Evolutionary conservation across 768 basidiomycete genomes (phyloP).

Genomic region (Tylopilus plumbeoviolaceoides): DNA sequence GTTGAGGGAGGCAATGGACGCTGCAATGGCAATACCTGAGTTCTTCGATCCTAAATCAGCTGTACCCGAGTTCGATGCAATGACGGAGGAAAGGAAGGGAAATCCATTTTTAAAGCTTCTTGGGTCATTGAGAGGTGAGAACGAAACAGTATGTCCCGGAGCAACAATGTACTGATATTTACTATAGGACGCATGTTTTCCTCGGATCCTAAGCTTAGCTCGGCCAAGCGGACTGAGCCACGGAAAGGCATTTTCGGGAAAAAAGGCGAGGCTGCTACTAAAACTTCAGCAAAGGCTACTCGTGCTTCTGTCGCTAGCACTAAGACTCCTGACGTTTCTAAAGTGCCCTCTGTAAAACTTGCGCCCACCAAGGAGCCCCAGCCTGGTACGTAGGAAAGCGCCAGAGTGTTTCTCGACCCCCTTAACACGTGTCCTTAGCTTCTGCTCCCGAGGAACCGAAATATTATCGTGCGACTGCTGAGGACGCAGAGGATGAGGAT

Average conservation of each 20-base stretch:
- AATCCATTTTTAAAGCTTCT: constrained; percentile 80
- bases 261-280: constrained; percentile 13
- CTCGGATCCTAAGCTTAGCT: constrained; percentile 41
- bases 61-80: constrained; percentile 41
- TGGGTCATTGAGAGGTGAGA: constrained; percentile 65
- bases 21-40: constrained; percentile 51
- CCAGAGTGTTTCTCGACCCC: background rate
- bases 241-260: constrained; percentile 25
- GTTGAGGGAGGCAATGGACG: constrained; percentile 70
- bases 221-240: constrained; percentile 33
- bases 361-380: constrained; percentile 10
- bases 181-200: constrained; percentile 61
- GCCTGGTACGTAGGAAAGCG: constrained; percentile 9
- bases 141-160: background rate
- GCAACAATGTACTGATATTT: background rate
- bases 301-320: constrained; percentile 1
- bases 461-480: constrained; percentile 46
- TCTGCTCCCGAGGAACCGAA: constrained; percentile 30
- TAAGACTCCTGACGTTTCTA: constrained; percentile 11
- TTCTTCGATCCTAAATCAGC: constrained; percentile 50
- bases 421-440: constrained; percentile 8
- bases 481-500: constrained; percentile 73
- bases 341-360: constrained; percentile 6
- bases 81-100: constrained; percentile 51
- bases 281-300: constrained; percentile 9